phyloP scores from a whole-genome alignment of 2,329 filamentous ascomycete genomes.

The Emericellopsis cladophorae region DNA sequence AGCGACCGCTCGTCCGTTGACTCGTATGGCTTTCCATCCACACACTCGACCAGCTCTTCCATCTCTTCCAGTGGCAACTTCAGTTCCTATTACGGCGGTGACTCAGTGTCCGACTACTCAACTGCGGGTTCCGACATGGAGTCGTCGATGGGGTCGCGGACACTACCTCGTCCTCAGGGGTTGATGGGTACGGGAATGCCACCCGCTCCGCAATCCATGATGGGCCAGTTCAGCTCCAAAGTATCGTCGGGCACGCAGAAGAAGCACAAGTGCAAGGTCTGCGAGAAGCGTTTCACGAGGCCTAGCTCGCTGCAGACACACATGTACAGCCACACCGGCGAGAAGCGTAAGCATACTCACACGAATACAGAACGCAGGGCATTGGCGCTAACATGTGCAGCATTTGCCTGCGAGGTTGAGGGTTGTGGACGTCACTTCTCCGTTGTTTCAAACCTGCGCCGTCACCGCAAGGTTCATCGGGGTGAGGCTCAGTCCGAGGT shows the following conservation, averaged over 20 bases:
- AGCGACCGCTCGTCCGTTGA: conserved; percentile 62
- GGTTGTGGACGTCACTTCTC: conserved; percentile 94
- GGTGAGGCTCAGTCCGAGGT: conserved; percentile 51
- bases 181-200: conserved; percentile 50
- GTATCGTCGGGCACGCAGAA: conserved; percentile 92
- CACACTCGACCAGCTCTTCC: conserved; percentile 77
- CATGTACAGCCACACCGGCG: conserved; percentile 97
- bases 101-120: conserved; percentile 87
- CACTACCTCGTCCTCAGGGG: conserved; percentile 67
- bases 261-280: conserved; percentile 99
- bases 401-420: conserved; percentile 87
- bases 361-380: not conserved
- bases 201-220: conserved; percentile 90
- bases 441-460: conserved; percentile 86
- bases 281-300: conserved; percentile 92
- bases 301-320: conserved; percentile 92
- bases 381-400: conserved; percentile 28
- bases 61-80: conserved; percentile 78
- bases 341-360: conserved; percentile 70
- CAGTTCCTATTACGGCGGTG: conserved; percentile 64
- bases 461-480: conserved; percentile 91
- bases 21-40: conserved; percentile 81
- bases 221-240: conserved; percentile 97
- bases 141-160: conserved; percentile 57
- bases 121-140: conserved; percentile 81